A percentile compares a stretch with the other conserved stretches of the same genome.
Conservation (phyloP, 768 basidiomycete species). For the Coprinellus micaceus region DNA sequence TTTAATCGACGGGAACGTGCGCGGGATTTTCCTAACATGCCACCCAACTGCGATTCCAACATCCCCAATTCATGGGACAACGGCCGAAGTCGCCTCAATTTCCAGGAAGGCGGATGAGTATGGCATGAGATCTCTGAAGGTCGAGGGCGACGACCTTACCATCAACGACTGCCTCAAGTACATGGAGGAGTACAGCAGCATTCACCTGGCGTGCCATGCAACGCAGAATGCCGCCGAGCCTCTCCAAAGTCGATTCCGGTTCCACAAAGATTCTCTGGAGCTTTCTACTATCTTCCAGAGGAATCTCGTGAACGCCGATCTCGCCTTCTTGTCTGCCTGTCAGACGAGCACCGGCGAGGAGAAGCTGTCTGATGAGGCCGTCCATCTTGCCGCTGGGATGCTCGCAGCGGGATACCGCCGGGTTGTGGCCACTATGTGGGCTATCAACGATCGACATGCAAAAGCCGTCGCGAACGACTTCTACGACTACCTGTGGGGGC, state of each 20-base stretch:
- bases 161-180: constrained; percentile 4
- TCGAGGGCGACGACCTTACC: constrained; percentile 14
- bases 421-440: constrained; percentile 32
- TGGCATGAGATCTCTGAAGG: constrained; percentile 11
- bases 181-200: constrained; percentile 14
- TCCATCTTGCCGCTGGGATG: constrained; percentile 1
- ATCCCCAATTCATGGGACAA: constrained; percentile 7
- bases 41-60: background rate
- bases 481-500: constrained; percentile 18
- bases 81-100: constrained; percentile 3
- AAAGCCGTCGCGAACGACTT: constrained; percentile 26
- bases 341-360: constrained; percentile 3
- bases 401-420: background rate
- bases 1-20: constrained; percentile 1
- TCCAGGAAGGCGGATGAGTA: background rate
- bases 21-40: background rate
- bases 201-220: constrained; percentile 34
- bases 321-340: constrained; percentile 1
- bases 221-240: constrained; percentile 24
- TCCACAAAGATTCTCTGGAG: background rate
- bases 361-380: background rate
- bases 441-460: constrained; percentile 28
- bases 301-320: background rate
- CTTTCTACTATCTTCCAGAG: background rate
- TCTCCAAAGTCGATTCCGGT: background rate